Base-by-base conservation (phyloP, 805 yeast species). In the Saccharomycopsis olivae region DNA sequence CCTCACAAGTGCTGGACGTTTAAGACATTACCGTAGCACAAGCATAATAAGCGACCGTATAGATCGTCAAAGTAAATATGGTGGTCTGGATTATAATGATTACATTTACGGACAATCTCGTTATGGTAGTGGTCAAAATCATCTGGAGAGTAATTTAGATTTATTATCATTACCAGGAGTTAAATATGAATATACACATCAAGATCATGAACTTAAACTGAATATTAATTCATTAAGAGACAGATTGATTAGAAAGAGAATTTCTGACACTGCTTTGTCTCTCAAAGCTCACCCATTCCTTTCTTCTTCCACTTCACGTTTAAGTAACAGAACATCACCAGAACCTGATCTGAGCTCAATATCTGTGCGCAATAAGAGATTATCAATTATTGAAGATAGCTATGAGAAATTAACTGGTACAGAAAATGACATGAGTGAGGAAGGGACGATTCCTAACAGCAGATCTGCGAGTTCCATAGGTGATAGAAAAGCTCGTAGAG, bases 201-300 rank as follows among this genome's bases (percentile, higher is more conserved):
- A 45, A 25, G 48, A 39, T 13, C 43, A 38, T 14, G 48, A 43
- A 19, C 21, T 45, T 4, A 45, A 45, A 27, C 31, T 32, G 40
- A 42, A 42, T 34, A 45, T 45, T 11, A 40, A 42, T 27, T 46
- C 43, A 15, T 28, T 45, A 16, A 28, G 43, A 13, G 44, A 42
- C 24, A 17, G 47, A 5, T 20, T 45, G 3, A 45, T 45, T 15
- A 28, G 46, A 17, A 45, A 45, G 28, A 31, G 48, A 17, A 39
- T 42, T n/a, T 36, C 41, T 16, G 48, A 45, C 20, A 42, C 48
- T 16, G 43, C 48, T 8, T 37, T 45, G 23, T 42, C 46, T 13
- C 19, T 43, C 13, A 45, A 42, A 24, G 45, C 45, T 14, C 29
- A 32, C 23, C 44, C 44, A 17, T 21, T 19, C 5, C 5, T 19